These are phyloP conservation scores for Colletotrichum echinochloae DNA, from an alignment of 2,329 filamentous ascomycete species.

Conservation along the genomic window DNA sequence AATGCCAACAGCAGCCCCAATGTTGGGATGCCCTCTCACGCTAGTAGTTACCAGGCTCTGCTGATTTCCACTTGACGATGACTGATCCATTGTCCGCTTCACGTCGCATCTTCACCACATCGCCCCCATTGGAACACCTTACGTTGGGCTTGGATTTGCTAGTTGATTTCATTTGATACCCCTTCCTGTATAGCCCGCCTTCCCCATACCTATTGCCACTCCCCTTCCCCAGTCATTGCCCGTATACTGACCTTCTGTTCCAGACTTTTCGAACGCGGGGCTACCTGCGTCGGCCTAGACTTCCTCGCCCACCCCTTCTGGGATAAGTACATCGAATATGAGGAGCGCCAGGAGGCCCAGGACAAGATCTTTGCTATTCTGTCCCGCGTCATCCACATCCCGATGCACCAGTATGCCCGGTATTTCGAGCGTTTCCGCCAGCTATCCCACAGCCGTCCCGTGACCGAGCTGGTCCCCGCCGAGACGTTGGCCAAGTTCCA, in stretches of 20 bases:
- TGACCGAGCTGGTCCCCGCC: conserved; percentile 77
- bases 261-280: conserved; percentile 93
- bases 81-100: conserved; percentile 57
- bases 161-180: conserved; percentile 64
- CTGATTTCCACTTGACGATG: conserved; percentile 57
- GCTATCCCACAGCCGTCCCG: conserved; percentile 77
- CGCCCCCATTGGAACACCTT: conserved; percentile 52
- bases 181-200: conserved; percentile 71
- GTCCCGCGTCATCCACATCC: conserved; percentile 85
- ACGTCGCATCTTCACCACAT: conserved; percentile 52
- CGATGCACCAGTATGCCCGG: conserved; percentile 93
- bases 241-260: conserved; percentile 46
- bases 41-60: conserved; percentile 70
- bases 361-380: conserved; percentile 90
- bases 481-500: conserved; percentile 77
- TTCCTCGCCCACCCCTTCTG: conserved; percentile 96
- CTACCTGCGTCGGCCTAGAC: conserved; percentile 86
- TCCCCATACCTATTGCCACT: conserved; percentile 51
- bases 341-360: conserved; percentile 86
- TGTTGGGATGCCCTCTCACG: conserved; percentile 74
- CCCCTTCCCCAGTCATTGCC: conserved; percentile 40
- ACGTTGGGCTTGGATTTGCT: conserved; percentile 62
- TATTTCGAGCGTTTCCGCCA: conserved; percentile 94
- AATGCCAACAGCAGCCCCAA: conserved; percentile 71
- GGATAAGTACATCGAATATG: conserved; percentile 99